These are phyloP conservation scores for Cantharellus anzutake DNA, from an alignment of 768 basidiomycete genomes.

Conservation along the genomic window DNA sequence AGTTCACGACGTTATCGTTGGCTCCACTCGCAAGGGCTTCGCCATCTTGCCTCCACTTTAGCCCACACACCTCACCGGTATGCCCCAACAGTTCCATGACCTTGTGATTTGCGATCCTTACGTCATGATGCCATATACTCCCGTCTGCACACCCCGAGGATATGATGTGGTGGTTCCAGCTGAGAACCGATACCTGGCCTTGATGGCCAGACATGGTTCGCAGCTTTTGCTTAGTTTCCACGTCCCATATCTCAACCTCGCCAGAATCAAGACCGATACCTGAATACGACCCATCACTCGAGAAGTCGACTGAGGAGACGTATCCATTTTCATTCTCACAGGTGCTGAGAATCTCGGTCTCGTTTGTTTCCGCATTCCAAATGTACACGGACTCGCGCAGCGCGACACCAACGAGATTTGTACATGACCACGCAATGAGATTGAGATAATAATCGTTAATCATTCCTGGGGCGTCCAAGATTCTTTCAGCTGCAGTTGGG, in stretches of 20 bases:
- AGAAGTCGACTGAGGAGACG: conserved; percentile 61
- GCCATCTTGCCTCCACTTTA: conserved; percentile 78
- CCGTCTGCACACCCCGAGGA: conserved; percentile 85
- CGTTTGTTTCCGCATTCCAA: conserved; percentile 83
- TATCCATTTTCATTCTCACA: conserved; percentile 50
- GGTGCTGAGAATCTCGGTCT: conserved; percentile 60
- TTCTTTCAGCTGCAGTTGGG: conserved; percentile 74
- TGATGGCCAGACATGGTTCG: conserved; percentile 85
- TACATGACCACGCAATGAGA: conserved; percentile 71
- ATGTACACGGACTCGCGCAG: conserved; percentile 76
- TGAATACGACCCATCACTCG: conserved; percentile 61
- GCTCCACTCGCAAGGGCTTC: conserved; percentile 87
- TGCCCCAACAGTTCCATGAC: conserved; percentile 83
- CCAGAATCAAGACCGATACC: conserved; percentile 67
- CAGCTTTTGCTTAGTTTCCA: conserved; percentile 54
- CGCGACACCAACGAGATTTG: conserved; percentile 79
- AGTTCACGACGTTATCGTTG: conserved; percentile 94
- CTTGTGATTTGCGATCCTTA: conserved; percentile 70
- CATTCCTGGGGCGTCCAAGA: conserved; percentile 78
- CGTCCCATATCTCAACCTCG: conserved; percentile 90
- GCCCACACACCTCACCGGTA: conserved; percentile 79
- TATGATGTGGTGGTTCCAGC: conserved; percentile 76
- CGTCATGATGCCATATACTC: conserved; percentile 93
- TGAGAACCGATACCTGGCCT: conserved; percentile 63
- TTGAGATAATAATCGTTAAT: conserved; percentile 94